Base-by-base conservation (phyloP, 768 basidiomycete genomes). In the Mycena vitilis region DNA sequence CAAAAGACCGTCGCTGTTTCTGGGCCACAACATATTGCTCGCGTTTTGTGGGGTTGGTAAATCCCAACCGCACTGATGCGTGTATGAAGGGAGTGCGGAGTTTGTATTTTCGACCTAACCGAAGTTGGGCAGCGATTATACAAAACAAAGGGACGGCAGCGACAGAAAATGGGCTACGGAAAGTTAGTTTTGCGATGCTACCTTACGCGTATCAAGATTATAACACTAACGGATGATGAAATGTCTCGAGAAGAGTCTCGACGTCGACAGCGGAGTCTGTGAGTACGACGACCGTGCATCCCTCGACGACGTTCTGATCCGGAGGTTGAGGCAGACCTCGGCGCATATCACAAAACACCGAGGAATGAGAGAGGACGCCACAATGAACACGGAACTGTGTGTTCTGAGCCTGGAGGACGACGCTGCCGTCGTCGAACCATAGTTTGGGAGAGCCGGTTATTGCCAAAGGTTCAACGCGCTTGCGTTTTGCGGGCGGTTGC, bases 361-460 rank as follows among this genome's bases (percentile, higher is more conserved):
- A 16, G 4, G 52, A 60, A 30, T 65, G 63, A 10, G 58, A 11
- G 4, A 70, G 42, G 15, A 70, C 23, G 40, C 58, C 22, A 44
- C 51, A 65, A 16, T 65, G 68, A n/a, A 70, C 68, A 5, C 63
- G 56, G 18, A 69, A 69, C 47, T 69, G 63, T 6, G 25, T 53
- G 47, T 53, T 23, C 11, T 48, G 8, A 2, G 67, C 47, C 22
- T 68, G 61, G 34, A 68, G 48, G 7, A 69, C 53, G 53, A 69
- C 47, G 22, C 55, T 69, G 0, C 63, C 68, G 22, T 69, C 63
- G 13, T 52, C 15, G 44, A 54, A 61, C 63, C 68, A 70, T 23
- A 60, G 25, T 1, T 23, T 22, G 22, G 5, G 5, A 6, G 64
- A 69, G 49, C 44, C 53, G 11, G 6, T 47, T 6, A 62, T 59